Percentiles rank a stretch among this genome's conserved stretches.
These are phyloP conservation scores for Tylopilus felleus DNA, from an alignment of 768 basidiomycete species.

Conservation along the genomic window DNA sequence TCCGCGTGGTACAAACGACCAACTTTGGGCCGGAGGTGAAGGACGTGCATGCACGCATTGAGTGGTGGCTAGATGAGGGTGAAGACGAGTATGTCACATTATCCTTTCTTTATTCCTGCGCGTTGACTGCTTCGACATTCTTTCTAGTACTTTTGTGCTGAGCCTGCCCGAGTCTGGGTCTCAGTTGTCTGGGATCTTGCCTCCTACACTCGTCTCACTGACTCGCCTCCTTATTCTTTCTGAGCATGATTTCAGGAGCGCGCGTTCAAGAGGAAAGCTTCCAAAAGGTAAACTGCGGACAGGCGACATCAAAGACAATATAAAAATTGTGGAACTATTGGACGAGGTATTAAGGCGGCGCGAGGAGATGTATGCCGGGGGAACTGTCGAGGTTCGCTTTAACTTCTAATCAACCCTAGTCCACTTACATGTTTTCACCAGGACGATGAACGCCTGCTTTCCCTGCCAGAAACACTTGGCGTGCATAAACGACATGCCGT, in stretches of 20 bases:
- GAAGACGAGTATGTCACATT: slow-evolving; percentile 73
- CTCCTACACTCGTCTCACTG: slow-evolving; percentile 64
- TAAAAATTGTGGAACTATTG: slow-evolving; percentile 43
- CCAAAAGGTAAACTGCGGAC: slow-evolving; percentile 59
- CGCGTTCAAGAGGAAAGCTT: slow-evolving; percentile 58
- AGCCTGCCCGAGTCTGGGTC: slow-evolving; percentile 36
- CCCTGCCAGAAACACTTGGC: slow-evolving; percentile 24
- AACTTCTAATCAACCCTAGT: neutral
- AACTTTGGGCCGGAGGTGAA: slow-evolving; percentile 9
- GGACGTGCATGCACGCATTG: slow-evolving; percentile 48
- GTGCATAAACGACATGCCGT: slow-evolving; percentile 58
- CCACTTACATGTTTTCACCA: slow-evolving; percentile 21
- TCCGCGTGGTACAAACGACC: slow-evolving; percentile 36
- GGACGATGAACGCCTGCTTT: slow-evolving; percentile 49
- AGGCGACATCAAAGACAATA: slow-evolving; percentile 3
- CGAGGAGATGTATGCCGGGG: slow-evolving; percentile 37
- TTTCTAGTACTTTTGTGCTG: slow-evolving; percentile 11
- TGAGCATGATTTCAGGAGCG: slow-evolving; percentile 56
- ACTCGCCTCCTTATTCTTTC: slow-evolving; percentile 58
- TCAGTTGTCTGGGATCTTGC: slow-evolving; percentile 52
- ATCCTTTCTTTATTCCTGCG: neutral
- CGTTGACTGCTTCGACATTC: neutral
- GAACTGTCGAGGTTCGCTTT: slow-evolving; percentile 40
- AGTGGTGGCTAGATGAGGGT: slow-evolving; percentile 91
- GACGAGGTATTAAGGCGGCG: slow-evolving; percentile 48